A percentile compares a stretch with the other conserved stretches of the same genome.
These are phyloP conservation scores for Monosporascus sp. DNA, from an alignment of 2,329 filamentous ascomycete species.

Conservation along the genomic window DNA sequence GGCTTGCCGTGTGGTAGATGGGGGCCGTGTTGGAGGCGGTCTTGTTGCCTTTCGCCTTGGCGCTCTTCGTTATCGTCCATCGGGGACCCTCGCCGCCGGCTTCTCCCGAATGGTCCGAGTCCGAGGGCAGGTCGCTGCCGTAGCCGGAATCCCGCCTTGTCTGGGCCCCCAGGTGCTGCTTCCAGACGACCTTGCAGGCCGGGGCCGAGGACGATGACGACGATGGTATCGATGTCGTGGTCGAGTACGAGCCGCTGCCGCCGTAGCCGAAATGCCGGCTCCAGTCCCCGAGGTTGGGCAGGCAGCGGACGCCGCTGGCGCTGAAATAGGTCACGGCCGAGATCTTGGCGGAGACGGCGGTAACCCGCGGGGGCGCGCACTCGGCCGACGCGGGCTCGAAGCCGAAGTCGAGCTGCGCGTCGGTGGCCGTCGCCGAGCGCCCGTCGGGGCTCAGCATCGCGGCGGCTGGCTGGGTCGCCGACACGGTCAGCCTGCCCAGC, in stretches of 20 bases:
- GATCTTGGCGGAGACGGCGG: conserved; percentile 44
- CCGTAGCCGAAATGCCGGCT: conserved; percentile 30
- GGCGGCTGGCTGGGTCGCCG: conserved; percentile 40
- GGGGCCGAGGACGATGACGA: conserved; percentile 31
- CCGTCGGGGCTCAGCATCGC: conserved; percentile 47
- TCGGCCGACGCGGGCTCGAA: conserved; percentile 42
- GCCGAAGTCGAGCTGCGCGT: conserved; percentile 38
- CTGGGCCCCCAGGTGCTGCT: conserved; percentile 25
- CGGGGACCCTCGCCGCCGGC: background rate
- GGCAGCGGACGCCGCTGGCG: conserved; percentile 35
- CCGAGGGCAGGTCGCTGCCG: conserved; percentile 35
- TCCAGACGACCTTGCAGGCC: conserved; percentile 36
- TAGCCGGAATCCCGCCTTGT: conserved; percentile 50
- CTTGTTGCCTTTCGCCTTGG: conserved; percentile 8
- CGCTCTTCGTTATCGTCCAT: conserved; percentile 9
- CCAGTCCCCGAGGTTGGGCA: conserved; percentile 47
- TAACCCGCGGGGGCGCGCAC: conserved; percentile 41
- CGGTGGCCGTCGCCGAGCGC: conserved; percentile 34
- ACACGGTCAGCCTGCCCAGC: conserved; percentile 42
- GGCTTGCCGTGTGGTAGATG: conserved; percentile 33
- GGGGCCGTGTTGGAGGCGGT: conserved; percentile 18
- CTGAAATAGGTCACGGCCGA: conserved; percentile 48
- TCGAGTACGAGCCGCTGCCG: conserved; percentile 41
- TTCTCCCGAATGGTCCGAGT: conserved; percentile 23
- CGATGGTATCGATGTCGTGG: conserved; percentile 34